A percentile compares a stretch with the other conserved stretches of the same genome.
phyloP scores from a whole-genome alignment of 2,329 filamentous ascomycete genomes.

The Aspergillus nomiae region DNA sequence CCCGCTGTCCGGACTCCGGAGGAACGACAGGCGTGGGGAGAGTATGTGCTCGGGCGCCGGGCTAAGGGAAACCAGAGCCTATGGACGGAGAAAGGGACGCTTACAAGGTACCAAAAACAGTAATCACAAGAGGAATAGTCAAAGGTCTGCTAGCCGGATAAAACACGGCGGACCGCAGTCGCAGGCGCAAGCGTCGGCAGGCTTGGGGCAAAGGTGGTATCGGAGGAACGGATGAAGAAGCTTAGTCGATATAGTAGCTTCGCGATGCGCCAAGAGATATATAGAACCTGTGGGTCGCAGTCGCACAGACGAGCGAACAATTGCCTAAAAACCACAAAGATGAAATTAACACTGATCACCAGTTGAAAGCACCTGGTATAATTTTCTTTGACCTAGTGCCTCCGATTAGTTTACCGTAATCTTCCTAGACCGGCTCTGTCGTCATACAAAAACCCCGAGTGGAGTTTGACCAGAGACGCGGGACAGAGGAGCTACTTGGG shows the following conservation, averaged over 20 bases:
- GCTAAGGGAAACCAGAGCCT: constrained; percentile 23
- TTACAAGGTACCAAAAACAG: constrained; percentile 14
- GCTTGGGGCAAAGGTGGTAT: constrained; percentile 18
- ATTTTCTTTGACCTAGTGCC: not conserved
- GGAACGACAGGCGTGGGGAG: constrained; percentile 12
- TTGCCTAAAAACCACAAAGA: not conserved
- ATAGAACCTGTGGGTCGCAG: constrained; percentile 8
- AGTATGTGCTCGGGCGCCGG: constrained; percentile 14
- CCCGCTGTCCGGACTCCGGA: constrained; percentile 15
- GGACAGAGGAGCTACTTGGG: not conserved
- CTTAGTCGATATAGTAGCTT: constrained; percentile 15
- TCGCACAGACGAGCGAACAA: constrained; percentile 1
- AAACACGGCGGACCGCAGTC: constrained; percentile 16
- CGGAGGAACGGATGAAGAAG: constrained; percentile 38
- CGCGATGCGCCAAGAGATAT: constrained; percentile 16
- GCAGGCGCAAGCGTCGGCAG: constrained; percentile 18
- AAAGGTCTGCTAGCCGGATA: constrained; percentile 4
- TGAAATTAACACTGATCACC: not conserved
- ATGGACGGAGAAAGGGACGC: constrained; percentile 27
- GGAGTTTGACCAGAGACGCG: not conserved
- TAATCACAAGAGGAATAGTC: not conserved
- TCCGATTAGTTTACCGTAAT: not conserved
- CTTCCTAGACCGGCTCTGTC: not conserved
- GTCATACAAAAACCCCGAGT: not conserved
- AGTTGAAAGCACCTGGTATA: not conserved